Base-by-base conservation (phyloP, 2,329 filamentous ascomycete genomes). In the Westerdykella sp. region DNA sequence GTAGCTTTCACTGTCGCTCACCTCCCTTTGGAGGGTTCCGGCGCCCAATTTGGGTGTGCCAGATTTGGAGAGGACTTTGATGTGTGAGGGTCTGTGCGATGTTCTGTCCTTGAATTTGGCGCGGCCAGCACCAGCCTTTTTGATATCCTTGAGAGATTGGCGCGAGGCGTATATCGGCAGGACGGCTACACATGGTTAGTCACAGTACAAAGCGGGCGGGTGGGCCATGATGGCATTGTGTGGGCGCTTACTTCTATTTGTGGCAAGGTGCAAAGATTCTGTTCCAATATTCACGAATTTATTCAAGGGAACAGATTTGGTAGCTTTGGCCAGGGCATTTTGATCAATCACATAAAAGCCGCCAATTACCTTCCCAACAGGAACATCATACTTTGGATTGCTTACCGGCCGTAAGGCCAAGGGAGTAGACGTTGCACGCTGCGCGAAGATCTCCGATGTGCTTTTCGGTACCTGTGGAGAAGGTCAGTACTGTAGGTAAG, bases 101-200 rank as follows among this genome's bases (percentile, higher is more conserved):
- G 60, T 23, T 41, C 30, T 56, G 50, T 53, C 54, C 32, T 67
- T 55, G 13, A 73, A 54, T 38, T 63, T 66, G 22, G 65, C 64
- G 45, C 73, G 70, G 36, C 66, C 66, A 4, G 62, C 65, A 21
- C 68, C 71, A 11, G 68, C 56, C 42, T 60, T 66, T 43, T 69
- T 69, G 36, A 74, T 51, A 32, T 74, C 72, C 38, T 70, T 73
- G 36, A 69, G 60, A 13, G 73, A 75, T 41, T 69, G 69, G 22
- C 73, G 65, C 30, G 66, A 57, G 2, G 60, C 59, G 44, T 72
- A 73, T 13, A 62, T 46, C 1, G 72, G 71, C 7, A 74, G 50
- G 3, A 65, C 63, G 35, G 68, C 66, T 68, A 53, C 37, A 44
- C 15, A 37, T 11, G 11, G 47, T 62, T 48, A 66, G 58, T 46